Percentiles rank a stretch among this genome's conserved stretches.
phyloP scores from a whole-genome alignment of 768 basidiomycete genomes.

The Tricholoma flavovirens region DNA sequence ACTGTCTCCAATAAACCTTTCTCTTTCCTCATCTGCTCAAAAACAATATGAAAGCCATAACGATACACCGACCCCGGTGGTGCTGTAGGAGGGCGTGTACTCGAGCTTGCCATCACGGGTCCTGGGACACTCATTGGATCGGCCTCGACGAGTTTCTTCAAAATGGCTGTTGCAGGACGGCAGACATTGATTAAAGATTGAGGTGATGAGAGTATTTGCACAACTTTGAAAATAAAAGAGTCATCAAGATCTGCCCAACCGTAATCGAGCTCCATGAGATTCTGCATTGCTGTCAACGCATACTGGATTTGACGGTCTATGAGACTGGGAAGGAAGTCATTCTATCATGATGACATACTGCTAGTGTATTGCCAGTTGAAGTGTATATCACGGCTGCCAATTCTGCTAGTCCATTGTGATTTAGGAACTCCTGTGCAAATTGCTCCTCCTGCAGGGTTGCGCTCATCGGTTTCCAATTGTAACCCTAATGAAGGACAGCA shows the following conservation, averaged over 20 bases:
- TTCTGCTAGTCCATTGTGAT: constrained; percentile 61
- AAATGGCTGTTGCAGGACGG: constrained; percentile 84
- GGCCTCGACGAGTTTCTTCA: constrained; percentile 86
- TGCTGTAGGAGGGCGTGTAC: constrained; percentile 43
- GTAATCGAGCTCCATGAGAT: constrained; percentile 80
- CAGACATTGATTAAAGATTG: constrained; percentile 83
- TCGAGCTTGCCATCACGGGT: constrained; percentile 52
- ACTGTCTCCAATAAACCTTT: constrained; percentile 71
- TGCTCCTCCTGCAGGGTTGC: constrained; percentile 60
- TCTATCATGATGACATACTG: constrained; percentile 40
- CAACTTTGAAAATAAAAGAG: constrained; percentile 70
- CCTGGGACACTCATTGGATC: constrained; percentile 67
- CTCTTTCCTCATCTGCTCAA: constrained; percentile 75
- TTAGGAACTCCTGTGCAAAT: constrained; percentile 76
- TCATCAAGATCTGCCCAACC: constrained; percentile 75
- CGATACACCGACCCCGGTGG: constrained; percentile 71
- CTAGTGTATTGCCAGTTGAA: constrained; percentile 77
- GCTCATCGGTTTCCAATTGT: background rate
- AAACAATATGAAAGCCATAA: constrained; percentile 82
- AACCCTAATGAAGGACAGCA: background rate
- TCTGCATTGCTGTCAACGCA: constrained; percentile 79
- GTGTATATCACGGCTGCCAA: constrained; percentile 64
- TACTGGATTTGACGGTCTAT: constrained; percentile 43
- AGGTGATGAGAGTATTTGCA: constrained; percentile 70
- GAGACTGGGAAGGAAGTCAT: constrained; percentile 1